phyloP scores from a whole-genome alignment of 352 stramenopile species.

The Halophytophthora polymorphica region DNA sequence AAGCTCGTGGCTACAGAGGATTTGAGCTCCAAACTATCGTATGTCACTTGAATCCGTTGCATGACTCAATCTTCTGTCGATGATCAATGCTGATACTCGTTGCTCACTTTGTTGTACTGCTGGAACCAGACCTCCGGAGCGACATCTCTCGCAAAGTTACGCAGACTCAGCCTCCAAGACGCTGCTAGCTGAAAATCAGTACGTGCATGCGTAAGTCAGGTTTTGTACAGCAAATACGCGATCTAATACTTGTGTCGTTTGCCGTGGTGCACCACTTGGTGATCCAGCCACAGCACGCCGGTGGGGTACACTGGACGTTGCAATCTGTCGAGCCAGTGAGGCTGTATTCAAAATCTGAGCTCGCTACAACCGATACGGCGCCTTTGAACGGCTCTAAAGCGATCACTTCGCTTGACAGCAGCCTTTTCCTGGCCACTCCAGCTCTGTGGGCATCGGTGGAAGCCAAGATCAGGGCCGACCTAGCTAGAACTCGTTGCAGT shows the following conservation, averaged over 20 bases:
- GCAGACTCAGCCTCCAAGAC: slow-evolving; percentile 52
- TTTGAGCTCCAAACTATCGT: slow-evolving; percentile 35
- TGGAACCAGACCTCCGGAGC: slow-evolving; percentile 32
- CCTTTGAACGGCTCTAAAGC: too few species aligned
- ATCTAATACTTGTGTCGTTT: neutral
- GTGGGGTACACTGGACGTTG: slow-evolving; percentile 46
- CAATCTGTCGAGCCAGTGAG: slow-evolving; percentile 21
- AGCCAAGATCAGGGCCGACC: too few species aligned
- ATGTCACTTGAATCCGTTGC: slow-evolving; percentile 8
- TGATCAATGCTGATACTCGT: neutral
- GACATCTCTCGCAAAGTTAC: slow-evolving; percentile 54
- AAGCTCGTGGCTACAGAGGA: slow-evolving; percentile 67
- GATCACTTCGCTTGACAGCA: too few species aligned
- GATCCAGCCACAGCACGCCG: slow-evolving; percentile 29
- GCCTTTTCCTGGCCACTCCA: too few species aligned
- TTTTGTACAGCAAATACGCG: neutral
- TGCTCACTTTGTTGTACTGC: neutral
- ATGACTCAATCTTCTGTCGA: neutral
- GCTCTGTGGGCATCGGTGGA: too few species aligned
- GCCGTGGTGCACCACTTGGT: neutral
- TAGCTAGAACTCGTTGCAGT: too few species aligned
- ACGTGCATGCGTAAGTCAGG: slow-evolving; percentile 17
- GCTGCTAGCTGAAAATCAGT: slow-evolving; percentile 69
- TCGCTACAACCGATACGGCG: too few species aligned
- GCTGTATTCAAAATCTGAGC: too few species aligned